Base-by-base conservation (phyloP, 2,329 filamentous ascomycete species). In the Triangularia verruculosa region DNA sequence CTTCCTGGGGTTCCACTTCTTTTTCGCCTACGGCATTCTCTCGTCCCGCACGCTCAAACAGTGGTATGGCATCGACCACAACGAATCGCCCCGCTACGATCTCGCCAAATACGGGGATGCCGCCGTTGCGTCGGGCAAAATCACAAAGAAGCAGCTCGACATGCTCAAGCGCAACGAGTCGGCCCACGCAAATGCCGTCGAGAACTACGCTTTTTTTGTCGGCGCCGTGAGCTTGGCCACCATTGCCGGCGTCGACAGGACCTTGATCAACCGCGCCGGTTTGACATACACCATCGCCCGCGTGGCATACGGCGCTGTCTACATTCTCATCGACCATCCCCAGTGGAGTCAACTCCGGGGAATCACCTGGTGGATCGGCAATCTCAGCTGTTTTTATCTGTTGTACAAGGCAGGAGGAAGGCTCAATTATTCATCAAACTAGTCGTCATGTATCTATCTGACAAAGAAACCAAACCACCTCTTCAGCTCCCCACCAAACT, bases 141-240 rank as follows among this genome's bases (percentile, higher is more conserved):
- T 83, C 52, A 80, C 77, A 0, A 74, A 74, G 39, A 66, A 63
- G 24, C 77, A 79, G 64, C 72, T 82, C 15, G 71, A 77, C 2
- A 78, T 76, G 72, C 68, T 83, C 17, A 75, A 74, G 57, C 77
- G 80, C 28, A 75, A 77, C 65, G 78, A 82, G 63, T 68, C 74
- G 4, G 80, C 79, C n/a, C 77, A 79, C 64, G 78, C 78, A 12
- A 83, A 83, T 61, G 75, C 78, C 0, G 75, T 82, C 1, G 80
- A 78, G 63, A 74, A 78, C 62, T 79, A 72, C 61, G 65, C 76
- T 0, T 62, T 81, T 1, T 77, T 82, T 39, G 34, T 62, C 67
- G 71, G 69, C 0, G 75, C 75, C 3, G 71, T 81, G 63, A 54
- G 77, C 2, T 75, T 78, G 57, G 78, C 78, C 0, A 74, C 76